These are phyloP conservation scores for Phytophthora kernoviae DNA, from an alignment of 352 stramenopile genomes.

Conservation along the genomic window DNA sequence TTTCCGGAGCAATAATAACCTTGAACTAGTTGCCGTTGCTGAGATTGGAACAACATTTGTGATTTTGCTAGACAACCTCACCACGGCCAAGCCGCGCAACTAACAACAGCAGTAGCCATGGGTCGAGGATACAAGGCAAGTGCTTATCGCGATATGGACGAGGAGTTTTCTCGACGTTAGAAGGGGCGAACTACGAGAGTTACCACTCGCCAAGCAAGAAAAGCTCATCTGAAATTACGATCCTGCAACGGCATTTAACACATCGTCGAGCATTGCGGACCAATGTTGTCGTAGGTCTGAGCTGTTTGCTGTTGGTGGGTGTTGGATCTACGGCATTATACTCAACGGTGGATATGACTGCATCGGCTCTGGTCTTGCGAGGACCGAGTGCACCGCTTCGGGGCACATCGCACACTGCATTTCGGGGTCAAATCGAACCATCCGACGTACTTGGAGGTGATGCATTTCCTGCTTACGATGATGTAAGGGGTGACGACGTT, in stretches of 20 bases:
- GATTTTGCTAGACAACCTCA: neutral
- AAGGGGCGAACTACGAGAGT: constrained; percentile 31
- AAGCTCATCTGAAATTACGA: constrained; percentile 26
- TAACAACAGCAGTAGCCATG: constrained; percentile 17
- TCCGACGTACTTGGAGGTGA: constrained; percentile 19
- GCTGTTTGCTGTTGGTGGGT: constrained; percentile 17
- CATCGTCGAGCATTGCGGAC: constrained; percentile 19
- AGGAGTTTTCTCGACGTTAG: constrained; percentile 35
- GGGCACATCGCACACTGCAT: constrained; percentile 3
- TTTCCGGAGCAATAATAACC: neutral
- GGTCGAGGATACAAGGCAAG: constrained; percentile 11
- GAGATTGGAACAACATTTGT: neutral
- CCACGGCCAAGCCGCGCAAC: too few species aligned
- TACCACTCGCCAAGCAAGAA: constrained; percentile 29
- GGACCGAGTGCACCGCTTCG: constrained; percentile 10
- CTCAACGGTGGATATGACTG: constrained; percentile 11
- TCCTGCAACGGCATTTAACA: constrained; percentile 26
- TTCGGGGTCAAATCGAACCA: neutral
- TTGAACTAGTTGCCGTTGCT: neutral
- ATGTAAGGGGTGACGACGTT: constrained; percentile 7
- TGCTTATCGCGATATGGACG: constrained; percentile 37
- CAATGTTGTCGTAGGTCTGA: constrained; percentile 25
- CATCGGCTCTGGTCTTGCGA: constrained; percentile 12
- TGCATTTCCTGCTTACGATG: constrained; percentile 11
- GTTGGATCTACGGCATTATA: constrained; percentile 18